A percentile compares a stretch with the other conserved stretches of the same genome.
Evolutionary conservation across 208 protist genomes (phyloP).

Genomic region (Trichomonas vaginalis): DNA sequence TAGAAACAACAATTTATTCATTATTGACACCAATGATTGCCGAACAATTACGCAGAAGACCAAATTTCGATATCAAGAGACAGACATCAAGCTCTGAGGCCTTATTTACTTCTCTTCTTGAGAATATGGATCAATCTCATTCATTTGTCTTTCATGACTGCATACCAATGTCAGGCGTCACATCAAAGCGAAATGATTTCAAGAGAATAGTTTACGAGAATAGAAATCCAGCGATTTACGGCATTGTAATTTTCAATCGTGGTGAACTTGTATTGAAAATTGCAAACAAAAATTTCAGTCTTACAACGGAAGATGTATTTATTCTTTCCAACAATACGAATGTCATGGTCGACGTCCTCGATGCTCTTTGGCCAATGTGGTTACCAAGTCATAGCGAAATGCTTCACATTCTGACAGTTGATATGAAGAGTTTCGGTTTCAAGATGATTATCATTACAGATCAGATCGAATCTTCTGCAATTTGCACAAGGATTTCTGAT

Average conservation of each 20-base stretch:
- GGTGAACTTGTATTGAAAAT: neutral
- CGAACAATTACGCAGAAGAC: neutral
- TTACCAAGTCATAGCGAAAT: neutral
- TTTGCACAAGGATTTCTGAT: neutral
- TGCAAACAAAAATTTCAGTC: neutral
- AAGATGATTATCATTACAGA: neutral
- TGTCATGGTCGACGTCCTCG: neutral
- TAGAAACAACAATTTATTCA: neutral
- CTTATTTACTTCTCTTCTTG: neutral
- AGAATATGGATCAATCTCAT: neutral
- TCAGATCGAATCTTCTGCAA: neutral
- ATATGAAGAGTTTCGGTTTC: neutral
- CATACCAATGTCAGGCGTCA: neutral
- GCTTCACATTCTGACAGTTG: neutral
- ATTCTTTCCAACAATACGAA: neutral
- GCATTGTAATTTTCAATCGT: neutral
- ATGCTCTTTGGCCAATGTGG: neutral
- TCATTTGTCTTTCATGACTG: slow-evolving; percentile 2
- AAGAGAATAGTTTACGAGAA: neutral
- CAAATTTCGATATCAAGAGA: neutral
- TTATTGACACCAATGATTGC: neutral
- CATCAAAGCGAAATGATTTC: neutral
- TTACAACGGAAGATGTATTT: neutral
- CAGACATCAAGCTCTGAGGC: neutral
- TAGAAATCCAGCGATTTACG: neutral